Evolutionary conservation across 1,284 basidiomycete species (phyloP).

Genomic region (Cutaneotrichosporon mucoides): DNA sequence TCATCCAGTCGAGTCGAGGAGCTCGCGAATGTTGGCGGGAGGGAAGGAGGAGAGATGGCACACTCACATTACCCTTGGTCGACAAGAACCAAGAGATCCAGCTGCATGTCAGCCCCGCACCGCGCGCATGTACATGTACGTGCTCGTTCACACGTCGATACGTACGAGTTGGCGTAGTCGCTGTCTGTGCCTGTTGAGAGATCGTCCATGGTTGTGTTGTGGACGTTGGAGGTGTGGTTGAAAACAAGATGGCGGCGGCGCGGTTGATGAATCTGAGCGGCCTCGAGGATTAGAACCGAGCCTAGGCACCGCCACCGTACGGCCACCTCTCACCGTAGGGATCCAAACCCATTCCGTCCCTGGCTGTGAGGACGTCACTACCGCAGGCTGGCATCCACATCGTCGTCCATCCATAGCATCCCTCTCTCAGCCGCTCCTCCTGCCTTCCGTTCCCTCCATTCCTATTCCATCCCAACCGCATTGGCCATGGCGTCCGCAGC

Average conservation of each 20-base stretch:
- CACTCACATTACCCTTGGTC: conserved; percentile 55
- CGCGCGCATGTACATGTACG: no score
- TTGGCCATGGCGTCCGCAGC: conserved; percentile 1
- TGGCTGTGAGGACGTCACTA: no score
- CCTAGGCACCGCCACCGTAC: no score
- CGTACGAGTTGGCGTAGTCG: conserved; percentile 50
- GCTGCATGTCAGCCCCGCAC: conserved; percentile 51
- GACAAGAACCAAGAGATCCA: conserved; percentile 99
- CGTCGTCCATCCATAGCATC: no score
- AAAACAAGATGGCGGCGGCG: neutral
- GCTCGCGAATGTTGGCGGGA: no score
- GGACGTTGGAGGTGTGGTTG: neutral
- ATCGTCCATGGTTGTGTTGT: conserved; percentile 40
- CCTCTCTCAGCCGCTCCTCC: no score
- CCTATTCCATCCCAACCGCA: neutral
- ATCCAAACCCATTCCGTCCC: no score
- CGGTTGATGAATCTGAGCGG: neutral
- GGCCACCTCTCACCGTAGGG: no score
- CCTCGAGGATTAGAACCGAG: no score
- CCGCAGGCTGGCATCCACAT: no score
- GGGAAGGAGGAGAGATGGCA: neutral
- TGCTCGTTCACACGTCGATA: no score
- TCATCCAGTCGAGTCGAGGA: neutral
- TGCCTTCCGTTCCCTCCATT: neutral
- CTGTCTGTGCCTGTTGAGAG: conserved; percentile 49